Base-by-base conservation (phyloP, 2,329 filamentous ascomycete species). In the Penicillium sp. region DNA sequence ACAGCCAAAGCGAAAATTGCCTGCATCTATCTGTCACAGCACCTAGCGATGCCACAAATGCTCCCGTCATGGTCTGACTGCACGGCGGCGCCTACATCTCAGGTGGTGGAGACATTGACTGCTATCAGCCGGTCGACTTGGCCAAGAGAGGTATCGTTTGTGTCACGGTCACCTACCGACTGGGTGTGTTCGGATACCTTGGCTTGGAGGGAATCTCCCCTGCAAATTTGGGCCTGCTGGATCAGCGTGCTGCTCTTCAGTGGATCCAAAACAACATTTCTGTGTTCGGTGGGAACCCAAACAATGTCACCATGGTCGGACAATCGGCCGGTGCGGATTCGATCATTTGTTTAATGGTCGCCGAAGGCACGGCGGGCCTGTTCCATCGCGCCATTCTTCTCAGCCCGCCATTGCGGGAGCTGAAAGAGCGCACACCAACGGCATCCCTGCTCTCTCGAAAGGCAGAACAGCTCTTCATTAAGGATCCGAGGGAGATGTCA, bases 131-230 rank as follows among this genome's bases (percentile, higher is more conserved):
- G 8, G 30, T 43, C 16, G 46, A 48, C 11, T 44, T 57, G 5
- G 49, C 55, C 28, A 38, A 27, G 20, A 40, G 49, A 5, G 52
- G 55, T 10, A 24, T 51, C 9, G 46, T 57, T 16, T 48, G 49
- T 35, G 52, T 55, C 13, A 55, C 51, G 4, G 36, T 55, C 16
- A 55, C 49, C 10, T 55, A 57, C 25, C 52, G 55, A 11, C 46
- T 57, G 14, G 49, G 55, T 16, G 50, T 57, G 6, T 57, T 57
- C 31, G 55, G 52, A 28, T 55, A 55, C 18, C 47, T 55, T 4
- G 33, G 20, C 25, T 38, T 70, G 71, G 74, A 76, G 24, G 74
- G 74, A 25, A 79, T 69, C 25, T 22, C 46, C n/a, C 42, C 4
- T 60, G 65, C n/a, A 42, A 57, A 54, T 36, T 44, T 48, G 18